A percentile compares a stretch with the other conserved stretches of the same genome.
phyloP scores from a whole-genome alignment of 164 flowering plant genomes.

The Buxus sempervirens region DNA sequence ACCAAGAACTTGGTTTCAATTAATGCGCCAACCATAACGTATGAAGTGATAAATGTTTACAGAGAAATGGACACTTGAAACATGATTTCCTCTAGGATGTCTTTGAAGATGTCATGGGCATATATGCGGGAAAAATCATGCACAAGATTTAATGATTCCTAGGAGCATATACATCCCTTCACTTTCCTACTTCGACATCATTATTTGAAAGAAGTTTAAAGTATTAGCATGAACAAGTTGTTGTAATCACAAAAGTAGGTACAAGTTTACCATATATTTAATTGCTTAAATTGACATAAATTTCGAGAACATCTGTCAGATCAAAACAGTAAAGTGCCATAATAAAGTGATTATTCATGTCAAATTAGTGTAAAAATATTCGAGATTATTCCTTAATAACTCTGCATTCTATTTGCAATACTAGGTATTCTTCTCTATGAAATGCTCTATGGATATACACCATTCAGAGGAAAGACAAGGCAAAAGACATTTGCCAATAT shows the following conservation, averaged over 20 bases:
- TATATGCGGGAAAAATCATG: too few relatives aligned
- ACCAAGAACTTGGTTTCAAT: not conserved
- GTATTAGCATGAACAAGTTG: too few relatives aligned
- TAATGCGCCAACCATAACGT: not conserved
- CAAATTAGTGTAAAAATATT: not conserved
- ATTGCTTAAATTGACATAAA: too few relatives aligned
- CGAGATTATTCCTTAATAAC: not conserved
- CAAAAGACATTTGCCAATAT: constrained; percentile 91
- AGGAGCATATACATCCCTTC: too few relatives aligned
- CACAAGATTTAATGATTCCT: too few relatives aligned
- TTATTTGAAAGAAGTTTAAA: too few relatives aligned
- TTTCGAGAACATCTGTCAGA: not conserved
- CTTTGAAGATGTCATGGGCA: not conserved
- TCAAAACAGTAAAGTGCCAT: not conserved
- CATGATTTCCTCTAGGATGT: not conserved
- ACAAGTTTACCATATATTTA: too few relatives aligned
- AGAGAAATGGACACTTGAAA: not conserved
- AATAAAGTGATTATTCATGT: too few relatives aligned
- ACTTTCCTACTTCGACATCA: too few relatives aligned
- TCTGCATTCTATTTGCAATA: not conserved
- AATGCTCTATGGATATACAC: constrained; percentile 95
- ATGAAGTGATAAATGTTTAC: not conserved
- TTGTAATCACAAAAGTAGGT: too few relatives aligned
- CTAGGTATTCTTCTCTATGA: constrained; percentile 92
- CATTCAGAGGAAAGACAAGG: constrained; percentile 96